Percentiles rank a stretch among this genome's conserved stretches.
Conservation (phyloP, 1,284 basidiomycete species). For the Amylostereum areolatum region DNA sequence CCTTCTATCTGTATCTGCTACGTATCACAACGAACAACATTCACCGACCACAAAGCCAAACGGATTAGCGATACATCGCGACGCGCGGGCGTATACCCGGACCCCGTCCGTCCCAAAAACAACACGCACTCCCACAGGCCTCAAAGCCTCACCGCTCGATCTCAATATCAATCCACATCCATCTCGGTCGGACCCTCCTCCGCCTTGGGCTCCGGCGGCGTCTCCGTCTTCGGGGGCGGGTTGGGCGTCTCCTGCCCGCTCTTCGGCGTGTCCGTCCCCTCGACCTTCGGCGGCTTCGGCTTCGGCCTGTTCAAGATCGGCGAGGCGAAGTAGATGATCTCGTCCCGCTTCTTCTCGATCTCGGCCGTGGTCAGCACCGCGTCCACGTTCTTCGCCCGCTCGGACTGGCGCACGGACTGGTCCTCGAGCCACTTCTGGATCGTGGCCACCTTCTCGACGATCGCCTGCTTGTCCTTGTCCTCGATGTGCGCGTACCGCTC, state of each 20-base stretch:
- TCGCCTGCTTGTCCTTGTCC: constrained; percentile 77
- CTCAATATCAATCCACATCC: constrained; percentile 62
- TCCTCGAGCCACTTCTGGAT: constrained; percentile 93
- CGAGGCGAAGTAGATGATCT: constrained; percentile 78
- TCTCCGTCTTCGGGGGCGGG: constrained; percentile 32
- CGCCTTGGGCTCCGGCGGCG: constrained; percentile 32
- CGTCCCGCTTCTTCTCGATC: constrained; percentile 84
- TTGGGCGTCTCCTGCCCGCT: constrained; percentile 55
- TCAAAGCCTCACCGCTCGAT: too few relatives aligned
- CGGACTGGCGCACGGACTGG: constrained; percentile 77
- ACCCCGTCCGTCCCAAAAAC: too few relatives aligned
- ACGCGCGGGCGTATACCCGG: too few relatives aligned
- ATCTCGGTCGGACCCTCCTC: constrained; percentile 60
- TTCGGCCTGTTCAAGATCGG: constrained; percentile 85
- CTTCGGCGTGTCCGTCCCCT: constrained; percentile 62
- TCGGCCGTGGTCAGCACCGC: constrained; percentile 77
- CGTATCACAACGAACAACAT: too few relatives aligned
- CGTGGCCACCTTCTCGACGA: constrained; percentile 78
- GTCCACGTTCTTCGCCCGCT: constrained; percentile 83
- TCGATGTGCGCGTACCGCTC: constrained; percentile 87
- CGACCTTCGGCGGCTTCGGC: constrained; percentile 69
- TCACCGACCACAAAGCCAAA: too few relatives aligned
- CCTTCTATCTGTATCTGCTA: too few relatives aligned
- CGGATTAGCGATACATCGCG: too few relatives aligned
- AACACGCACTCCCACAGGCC: too few relatives aligned